Evolutionary conservation across 2,329 filamentous ascomycete species (phyloP).

Genomic region (Fusarium citri): DNA sequence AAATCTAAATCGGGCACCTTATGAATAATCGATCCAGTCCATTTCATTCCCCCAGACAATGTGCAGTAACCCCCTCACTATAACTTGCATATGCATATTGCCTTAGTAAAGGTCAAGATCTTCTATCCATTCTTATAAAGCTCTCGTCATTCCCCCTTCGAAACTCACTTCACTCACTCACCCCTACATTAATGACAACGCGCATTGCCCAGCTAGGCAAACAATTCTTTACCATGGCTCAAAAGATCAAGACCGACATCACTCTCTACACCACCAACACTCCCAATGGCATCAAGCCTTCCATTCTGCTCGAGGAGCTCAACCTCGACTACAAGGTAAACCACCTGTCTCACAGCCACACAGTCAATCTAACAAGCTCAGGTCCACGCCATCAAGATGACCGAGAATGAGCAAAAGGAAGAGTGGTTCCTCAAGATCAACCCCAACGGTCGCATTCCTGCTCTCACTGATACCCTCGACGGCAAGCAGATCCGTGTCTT

Average conservation of each 20-base stretch:
- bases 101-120: slow-evolving; percentile 1
- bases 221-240: slow-evolving; percentile 48
- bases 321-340: slow-evolving; percentile 80
- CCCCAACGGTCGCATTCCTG: slow-evolving; percentile 91
- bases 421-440: slow-evolving; percentile 92
- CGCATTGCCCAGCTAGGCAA: slow-evolving; percentile 43
- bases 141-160: neutral
- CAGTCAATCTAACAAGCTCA: slow-evolving; percentile 29
- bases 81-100: neutral
- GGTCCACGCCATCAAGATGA: slow-evolving; percentile 74
- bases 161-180: neutral
- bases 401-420: slow-evolving; percentile 82
- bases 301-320: slow-evolving; percentile 87
- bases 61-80: slow-evolving; percentile 12
- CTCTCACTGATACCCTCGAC: slow-evolving; percentile 84
- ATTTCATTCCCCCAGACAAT: slow-evolving; percentile 1
- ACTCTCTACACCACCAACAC: slow-evolving; percentile 85
- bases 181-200: slow-evolving; percentile 39
- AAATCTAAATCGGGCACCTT: slow-evolving; percentile 3
- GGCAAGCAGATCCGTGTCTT: slow-evolving; percentile 81
- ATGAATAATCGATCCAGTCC: slow-evolving; percentile 33
- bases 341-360: neutral
- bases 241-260: slow-evolving; percentile 67
- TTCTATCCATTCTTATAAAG: slow-evolving; percentile 19
- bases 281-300: slow-evolving; percentile 91